phyloP scores from a whole-genome alignment of 2,329 filamentous ascomycete genomes.

The Alternaria hordeiaustralica region DNA sequence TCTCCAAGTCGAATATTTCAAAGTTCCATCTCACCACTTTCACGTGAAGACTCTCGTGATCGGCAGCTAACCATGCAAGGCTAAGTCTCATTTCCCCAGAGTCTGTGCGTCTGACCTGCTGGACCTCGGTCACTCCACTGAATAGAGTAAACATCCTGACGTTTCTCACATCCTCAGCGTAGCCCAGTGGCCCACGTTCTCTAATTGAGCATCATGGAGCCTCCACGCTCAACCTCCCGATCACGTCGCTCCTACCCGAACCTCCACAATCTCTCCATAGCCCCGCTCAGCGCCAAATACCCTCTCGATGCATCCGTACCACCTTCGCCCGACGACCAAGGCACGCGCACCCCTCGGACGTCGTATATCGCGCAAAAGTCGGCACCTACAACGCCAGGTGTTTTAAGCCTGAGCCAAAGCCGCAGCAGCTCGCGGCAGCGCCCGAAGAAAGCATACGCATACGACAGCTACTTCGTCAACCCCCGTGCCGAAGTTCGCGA shows the following conservation, averaged over 20 bases:
- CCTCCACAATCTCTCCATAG: slow-evolving; percentile 65
- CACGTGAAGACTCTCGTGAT: slow-evolving; percentile 28
- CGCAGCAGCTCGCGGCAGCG: slow-evolving; percentile 47
- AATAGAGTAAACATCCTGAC: slow-evolving; percentile 7
- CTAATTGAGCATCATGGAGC: slow-evolving; percentile 27
- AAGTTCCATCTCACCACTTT: slow-evolving; percentile 12
- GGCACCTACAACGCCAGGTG: slow-evolving; percentile 57
- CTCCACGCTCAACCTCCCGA: slow-evolving; percentile 30
- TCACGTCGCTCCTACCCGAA: slow-evolving; percentile 65
- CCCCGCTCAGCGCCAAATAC: slow-evolving; percentile 63
- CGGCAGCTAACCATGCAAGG: slow-evolving; percentile 21
- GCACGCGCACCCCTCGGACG: slow-evolving; percentile 40
- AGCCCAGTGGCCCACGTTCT: not conserved
- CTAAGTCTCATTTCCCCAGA: slow-evolving; percentile 26
- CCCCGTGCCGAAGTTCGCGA: slow-evolving; percentile 31
- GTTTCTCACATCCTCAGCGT: not conserved
- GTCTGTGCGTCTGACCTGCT: slow-evolving; percentile 22
- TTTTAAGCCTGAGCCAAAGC: slow-evolving; percentile 52
- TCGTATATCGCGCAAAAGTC: slow-evolving; percentile 59
- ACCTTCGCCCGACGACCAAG: slow-evolving; percentile 39
- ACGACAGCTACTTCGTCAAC: slow-evolving; percentile 43
- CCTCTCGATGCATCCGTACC: slow-evolving; percentile 54
- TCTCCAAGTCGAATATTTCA: not conserved
- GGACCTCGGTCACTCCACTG: slow-evolving; percentile 38
- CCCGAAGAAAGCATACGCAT: slow-evolving; percentile 40